A percentile compares a stretch with the other conserved stretches of the same genome.
phyloP scores from a whole-genome alignment of 768 basidiomycete species.

The Neoboletus subvelutipes region DNA sequence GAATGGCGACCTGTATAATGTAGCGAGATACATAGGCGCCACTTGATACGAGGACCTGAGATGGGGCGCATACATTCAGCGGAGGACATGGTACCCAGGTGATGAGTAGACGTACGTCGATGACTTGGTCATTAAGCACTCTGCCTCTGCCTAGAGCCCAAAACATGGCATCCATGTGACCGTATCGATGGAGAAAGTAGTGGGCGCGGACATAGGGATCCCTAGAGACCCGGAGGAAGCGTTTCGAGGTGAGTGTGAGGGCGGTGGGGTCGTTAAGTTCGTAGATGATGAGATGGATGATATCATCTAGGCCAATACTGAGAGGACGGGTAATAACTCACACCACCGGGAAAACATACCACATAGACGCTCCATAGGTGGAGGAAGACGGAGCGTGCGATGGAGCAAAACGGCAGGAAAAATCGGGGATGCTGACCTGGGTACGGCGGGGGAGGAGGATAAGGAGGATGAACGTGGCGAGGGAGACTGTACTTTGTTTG shows the following conservation, averaged over 20 bases:
- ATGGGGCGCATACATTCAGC: constrained; percentile 28
- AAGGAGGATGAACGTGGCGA: constrained; percentile 1
- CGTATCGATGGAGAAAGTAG: constrained; percentile 77
- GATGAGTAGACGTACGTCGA: constrained; percentile 54
- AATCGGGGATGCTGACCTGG: neutral
- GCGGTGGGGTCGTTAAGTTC: constrained; percentile 64
- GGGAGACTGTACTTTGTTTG: constrained; percentile 29
- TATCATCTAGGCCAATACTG: constrained; percentile 45
- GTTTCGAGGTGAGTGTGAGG: constrained; percentile 56
- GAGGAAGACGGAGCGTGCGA: constrained; percentile 1
- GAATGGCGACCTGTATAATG: constrained; percentile 72
- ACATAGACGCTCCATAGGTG: constrained; percentile 62
- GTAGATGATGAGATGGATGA: constrained; percentile 72
- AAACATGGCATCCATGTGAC: constrained; percentile 66
- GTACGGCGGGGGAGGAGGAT: neutral
- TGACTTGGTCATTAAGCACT: constrained; percentile 59
- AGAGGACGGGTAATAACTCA: constrained; percentile 10
- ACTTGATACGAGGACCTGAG: constrained; percentile 68
- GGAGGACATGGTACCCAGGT: constrained; percentile 17
- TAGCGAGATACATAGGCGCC: constrained; percentile 80
- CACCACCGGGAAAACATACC: constrained; percentile 43
- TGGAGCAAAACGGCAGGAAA: neutral
- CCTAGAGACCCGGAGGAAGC: constrained; percentile 60
- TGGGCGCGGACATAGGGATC: constrained; percentile 75
- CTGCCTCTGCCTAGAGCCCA: constrained; percentile 74